Conservation (phyloP, 768 basidiomycete genomes). For the Baorangia bicolor region DNA sequence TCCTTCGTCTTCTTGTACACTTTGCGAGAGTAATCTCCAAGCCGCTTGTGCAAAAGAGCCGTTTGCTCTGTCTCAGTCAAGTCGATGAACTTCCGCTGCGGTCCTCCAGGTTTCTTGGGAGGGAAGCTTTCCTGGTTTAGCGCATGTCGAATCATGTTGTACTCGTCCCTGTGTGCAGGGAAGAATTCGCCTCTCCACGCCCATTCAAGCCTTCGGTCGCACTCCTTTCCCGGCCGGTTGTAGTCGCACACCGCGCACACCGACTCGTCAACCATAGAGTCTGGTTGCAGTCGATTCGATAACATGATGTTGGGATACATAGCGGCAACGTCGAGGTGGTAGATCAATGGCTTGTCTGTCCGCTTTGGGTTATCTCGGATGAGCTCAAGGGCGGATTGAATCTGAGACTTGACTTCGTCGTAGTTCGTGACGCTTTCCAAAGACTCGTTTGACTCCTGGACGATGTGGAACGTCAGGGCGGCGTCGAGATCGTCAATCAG, state of each 20-base stretch:
- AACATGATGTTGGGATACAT: conserved; percentile 99
- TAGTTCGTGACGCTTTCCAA: conserved; percentile 92
- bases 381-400: conserved; percentile 73
- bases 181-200: conserved; percentile 99
- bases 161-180: conserved; percentile 95
- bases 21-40: conserved; percentile 97
- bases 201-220: conserved; percentile 93
- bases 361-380: conserved; percentile 92
- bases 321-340: conserved; percentile 97
- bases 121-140: conserved; percentile 94
- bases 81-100: conserved; percentile 80
- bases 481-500: conserved; percentile 93
- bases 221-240: conserved; percentile 93
- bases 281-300: conserved; percentile 97
- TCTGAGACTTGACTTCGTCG: conserved; percentile 83
- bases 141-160: conserved; percentile 98
- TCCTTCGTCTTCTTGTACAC: conserved; percentile 99
- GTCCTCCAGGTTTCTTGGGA: conserved; percentile 67
- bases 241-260: conserved; percentile 98
- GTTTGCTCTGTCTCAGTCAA: conserved; percentile 84
- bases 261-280: conserved; percentile 95
- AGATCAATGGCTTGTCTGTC: conserved; percentile 90
- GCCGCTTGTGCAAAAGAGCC: conserved; percentile 89
- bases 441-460: conserved; percentile 77
- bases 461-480: conserved; percentile 85